Evolutionary conservation across 179 eudicot species (phyloP).

Genomic region (Heliamphora pulchella): DNA sequence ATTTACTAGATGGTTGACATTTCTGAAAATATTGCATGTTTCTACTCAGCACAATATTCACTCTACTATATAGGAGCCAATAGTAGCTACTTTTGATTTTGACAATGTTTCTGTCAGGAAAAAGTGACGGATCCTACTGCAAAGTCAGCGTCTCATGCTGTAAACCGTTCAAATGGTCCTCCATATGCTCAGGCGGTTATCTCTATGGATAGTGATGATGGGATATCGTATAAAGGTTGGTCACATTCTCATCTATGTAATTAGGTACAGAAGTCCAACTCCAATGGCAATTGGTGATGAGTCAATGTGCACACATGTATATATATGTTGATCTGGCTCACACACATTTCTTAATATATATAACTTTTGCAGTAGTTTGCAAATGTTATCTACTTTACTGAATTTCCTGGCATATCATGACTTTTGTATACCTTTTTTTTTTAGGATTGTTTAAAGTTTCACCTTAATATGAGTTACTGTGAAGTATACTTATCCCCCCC

Average conservation of each 20-base stretch:
- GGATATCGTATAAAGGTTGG: conserved; percentile 67
- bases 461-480: not conserved
- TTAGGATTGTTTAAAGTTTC: not conserved
- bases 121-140: conserved; percentile 63
- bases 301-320: not conserved
- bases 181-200: conserved; percentile 53
- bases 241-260: not conserved
- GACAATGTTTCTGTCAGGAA: conserved; percentile 38
- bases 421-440: not conserved
- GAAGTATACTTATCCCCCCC: not conserved
- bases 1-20: no score
- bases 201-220: conserved; percentile 76
- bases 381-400: conserved; percentile 6
- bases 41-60: not conserved
- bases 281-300: not conserved
- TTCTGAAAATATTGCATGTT: not conserved
- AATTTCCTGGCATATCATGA: not conserved
- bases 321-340: not conserved
- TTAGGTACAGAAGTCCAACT: not conserved
- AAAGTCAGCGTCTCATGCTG: conserved; percentile 52
- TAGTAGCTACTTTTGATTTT: conserved; percentile 1
- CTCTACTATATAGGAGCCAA: not conserved
- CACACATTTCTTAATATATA: not conserved
- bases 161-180: conserved; percentile 58
- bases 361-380: not conserved